A percentile compares a stretch with the other conserved stretches of the same genome.
Conservation (phyloP, 495 filamentous ascomycete genomes). For the Cercophora samala region DNA sequence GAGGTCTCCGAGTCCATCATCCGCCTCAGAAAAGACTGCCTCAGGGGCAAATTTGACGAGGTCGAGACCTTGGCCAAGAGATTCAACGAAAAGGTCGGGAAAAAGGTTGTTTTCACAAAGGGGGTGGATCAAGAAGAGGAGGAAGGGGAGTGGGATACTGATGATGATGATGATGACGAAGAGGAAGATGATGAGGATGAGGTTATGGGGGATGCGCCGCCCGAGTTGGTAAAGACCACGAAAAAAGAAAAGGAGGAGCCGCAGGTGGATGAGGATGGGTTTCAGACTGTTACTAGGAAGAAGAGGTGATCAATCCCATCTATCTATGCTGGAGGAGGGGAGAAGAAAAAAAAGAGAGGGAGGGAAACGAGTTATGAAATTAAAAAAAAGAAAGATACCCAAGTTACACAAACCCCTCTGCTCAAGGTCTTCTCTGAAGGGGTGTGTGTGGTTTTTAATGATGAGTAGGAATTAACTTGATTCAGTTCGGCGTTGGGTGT, state of each 20-base stretch:
- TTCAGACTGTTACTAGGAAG: slow-evolving; percentile 80
- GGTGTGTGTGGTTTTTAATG: not conserved
- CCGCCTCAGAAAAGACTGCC: slow-evolving; percentile 57
- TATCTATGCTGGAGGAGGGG: no score
- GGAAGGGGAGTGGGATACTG: slow-evolving; percentile 56
- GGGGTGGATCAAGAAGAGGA: slow-evolving; percentile 57
- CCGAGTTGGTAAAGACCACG: slow-evolving; percentile 51
- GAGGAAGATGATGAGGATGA: slow-evolving; percentile 55
- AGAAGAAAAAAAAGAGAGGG: not conserved
- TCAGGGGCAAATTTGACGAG: slow-evolving; percentile 60
- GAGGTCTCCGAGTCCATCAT: slow-evolving; percentile 71
- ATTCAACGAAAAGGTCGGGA: slow-evolving; percentile 59
- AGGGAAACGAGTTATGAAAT: not conserved
- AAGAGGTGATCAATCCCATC: no score
- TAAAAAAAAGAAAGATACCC: not conserved
- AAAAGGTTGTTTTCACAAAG: slow-evolving; percentile 56
- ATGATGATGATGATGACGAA: slow-evolving; percentile 47
- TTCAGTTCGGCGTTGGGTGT: no score
- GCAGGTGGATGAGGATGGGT: slow-evolving; percentile 90
- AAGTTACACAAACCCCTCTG: not conserved
- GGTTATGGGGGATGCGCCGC: slow-evolving; percentile 76
- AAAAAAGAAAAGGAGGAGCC: slow-evolving; percentile 64
- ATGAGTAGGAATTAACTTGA: no score
- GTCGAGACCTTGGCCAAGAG: slow-evolving; percentile 65
- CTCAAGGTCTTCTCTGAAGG: not conserved